These are phyloP conservation scores for Cryptosporidium muris DNA, from an alignment of 169 alveolate species.

Conservation along the genomic window DNA sequence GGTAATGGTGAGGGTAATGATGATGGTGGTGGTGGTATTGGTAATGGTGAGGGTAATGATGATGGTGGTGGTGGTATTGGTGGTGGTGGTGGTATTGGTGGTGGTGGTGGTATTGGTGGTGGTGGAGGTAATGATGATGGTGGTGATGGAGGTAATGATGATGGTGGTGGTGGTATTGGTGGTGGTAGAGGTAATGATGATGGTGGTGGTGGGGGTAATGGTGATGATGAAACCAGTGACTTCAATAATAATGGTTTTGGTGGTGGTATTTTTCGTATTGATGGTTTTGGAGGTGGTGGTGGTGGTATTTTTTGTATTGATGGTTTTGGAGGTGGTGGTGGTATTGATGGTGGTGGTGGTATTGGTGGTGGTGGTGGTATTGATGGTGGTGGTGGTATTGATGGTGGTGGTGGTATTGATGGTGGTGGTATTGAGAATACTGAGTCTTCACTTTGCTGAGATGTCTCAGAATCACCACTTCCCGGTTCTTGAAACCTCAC, in stretches of 20 bases:
- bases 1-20: background rate
- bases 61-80: background rate
- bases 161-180: constrained; percentile 5
- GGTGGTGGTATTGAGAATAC: too few species aligned
- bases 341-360: background rate
- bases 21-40: background rate
- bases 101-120: background rate
- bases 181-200: background rate
- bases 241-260: background rate
- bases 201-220: background rate
- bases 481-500: too few species aligned
- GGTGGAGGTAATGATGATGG: background rate
- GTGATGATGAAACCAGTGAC: background rate
- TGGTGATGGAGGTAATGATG: background rate
- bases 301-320: too few species aligned
- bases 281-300: background rate
- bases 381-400: background rate
- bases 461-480: too few species aligned
- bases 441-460: too few species aligned
- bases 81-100: background rate
- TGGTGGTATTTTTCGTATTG: too few species aligned
- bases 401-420: constrained; percentile 2
- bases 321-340: background rate
- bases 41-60: too few species aligned
- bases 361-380: too few species aligned